Percentiles rank a stretch among this genome's conserved stretches.
These are phyloP conservation scores for Plasmodium gallinaceum DNA, from an alignment of 169 alveolate species.

Conservation along the genomic window DNA sequence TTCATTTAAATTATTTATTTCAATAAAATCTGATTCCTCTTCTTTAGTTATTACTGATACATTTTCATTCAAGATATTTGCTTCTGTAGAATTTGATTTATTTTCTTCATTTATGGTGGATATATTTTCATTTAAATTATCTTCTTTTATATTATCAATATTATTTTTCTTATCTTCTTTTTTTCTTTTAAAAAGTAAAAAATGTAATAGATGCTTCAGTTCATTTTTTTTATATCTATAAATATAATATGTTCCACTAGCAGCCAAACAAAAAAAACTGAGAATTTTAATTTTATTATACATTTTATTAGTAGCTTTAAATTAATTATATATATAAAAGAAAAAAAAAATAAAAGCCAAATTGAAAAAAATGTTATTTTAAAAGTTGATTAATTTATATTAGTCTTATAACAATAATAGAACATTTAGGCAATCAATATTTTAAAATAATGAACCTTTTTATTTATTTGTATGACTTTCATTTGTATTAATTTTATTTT, in stretches of 20 bases:
- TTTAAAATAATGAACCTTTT: too few relatives aligned
- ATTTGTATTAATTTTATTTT: too few relatives aligned
- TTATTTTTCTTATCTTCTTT: slow-evolving; percentile 13
- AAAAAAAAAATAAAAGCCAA: neutral
- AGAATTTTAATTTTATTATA: slow-evolving; percentile 12
- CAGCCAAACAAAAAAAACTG: slow-evolving; percentile 35
- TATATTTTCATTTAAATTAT: neutral
- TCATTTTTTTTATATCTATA: slow-evolving; percentile 28
- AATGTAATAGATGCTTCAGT: slow-evolving; percentile 11
- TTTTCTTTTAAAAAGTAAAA: slow-evolving; percentile 19
- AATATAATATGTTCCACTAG: slow-evolving; percentile 45
- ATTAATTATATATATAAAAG: neutral
- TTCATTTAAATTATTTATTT: neutral
- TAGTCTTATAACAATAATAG: too few relatives aligned
- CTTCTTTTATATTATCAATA: neutral
- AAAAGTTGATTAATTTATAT: too few relatives aligned
- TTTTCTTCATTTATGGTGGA: neutral
- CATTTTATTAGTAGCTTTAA: slow-evolving; percentile 5
- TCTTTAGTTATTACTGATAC: slow-evolving; percentile 14
- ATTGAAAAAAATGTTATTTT: neutral
- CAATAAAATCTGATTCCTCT: slow-evolving; percentile 22
- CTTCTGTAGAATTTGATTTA: neutral
- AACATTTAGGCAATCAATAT: too few relatives aligned
- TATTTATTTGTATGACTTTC: too few relatives aligned
- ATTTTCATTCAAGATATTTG: slow-evolving; percentile 1